A percentile compares a stretch with the other conserved stretches of the same genome.
Evolutionary conservation across 257 asterid genomes (phyloP).

Genomic region (Primulina huaijiensis): DNA sequence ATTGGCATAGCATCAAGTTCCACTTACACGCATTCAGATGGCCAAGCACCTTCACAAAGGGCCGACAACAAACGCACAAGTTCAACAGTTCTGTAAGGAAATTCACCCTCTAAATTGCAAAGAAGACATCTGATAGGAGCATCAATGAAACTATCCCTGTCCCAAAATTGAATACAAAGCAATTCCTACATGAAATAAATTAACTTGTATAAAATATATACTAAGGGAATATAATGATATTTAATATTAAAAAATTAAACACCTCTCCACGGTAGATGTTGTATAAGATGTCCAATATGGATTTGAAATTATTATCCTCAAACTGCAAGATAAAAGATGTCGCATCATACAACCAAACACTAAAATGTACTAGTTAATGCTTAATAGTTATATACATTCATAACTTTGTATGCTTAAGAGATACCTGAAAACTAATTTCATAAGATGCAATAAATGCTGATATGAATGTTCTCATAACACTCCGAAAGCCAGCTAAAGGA

Average conservation of each 20-base stretch:
- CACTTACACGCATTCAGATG: constrained; percentile 95
- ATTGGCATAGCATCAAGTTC: constrained; percentile 5
- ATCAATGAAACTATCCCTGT: constrained; percentile 79
- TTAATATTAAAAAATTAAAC: constrained; percentile 19
- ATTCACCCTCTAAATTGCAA: constrained; percentile 84
- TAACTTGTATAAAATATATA: constrained; percentile 26
- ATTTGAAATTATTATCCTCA: constrained; percentile 63
- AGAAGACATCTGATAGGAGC: constrained; percentile 93
- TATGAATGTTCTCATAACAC: constrained; percentile 80
- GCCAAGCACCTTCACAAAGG: constrained; percentile 88
- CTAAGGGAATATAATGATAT: constrained; percentile 13
- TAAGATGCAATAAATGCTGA: constrained; percentile 89
- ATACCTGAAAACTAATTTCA: constrained; percentile 89
- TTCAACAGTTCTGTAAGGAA: constrained; percentile 67
- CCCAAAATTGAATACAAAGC: constrained; percentile 94
- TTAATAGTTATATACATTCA: not conserved
- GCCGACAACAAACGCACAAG: constrained; percentile 72
- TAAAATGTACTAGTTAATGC: not conserved
- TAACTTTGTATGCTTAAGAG: constrained; percentile 13
- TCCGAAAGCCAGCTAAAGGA: constrained; percentile 69
- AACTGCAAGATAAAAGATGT: constrained; percentile 47
- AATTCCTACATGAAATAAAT: constrained; percentile 64
- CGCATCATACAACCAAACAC: constrained; percentile 23
- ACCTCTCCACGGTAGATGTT: constrained; percentile 92
- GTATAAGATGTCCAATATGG: constrained; percentile 76